Evolutionary conservation across 108 stramenopile species (phyloP).

Genomic region (Epithemia pelagica): DNA sequence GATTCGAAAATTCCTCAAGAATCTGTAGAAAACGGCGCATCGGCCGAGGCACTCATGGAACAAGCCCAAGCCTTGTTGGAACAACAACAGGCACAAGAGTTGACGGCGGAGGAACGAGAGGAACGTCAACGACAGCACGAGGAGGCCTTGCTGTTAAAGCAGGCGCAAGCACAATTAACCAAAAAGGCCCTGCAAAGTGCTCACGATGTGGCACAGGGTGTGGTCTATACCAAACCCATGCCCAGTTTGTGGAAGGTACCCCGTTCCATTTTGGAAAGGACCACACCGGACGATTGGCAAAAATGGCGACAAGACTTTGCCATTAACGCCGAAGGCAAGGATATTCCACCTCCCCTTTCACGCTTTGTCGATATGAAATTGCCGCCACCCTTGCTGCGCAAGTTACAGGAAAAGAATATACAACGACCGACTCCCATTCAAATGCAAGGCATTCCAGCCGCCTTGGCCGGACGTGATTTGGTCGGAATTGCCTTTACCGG

Average conservation of each 20-base stretch:
- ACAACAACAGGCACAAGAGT: slow-evolving; percentile 59
- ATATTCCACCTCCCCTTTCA: slow-evolving; percentile 85
- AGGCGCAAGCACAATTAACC: slow-evolving; percentile 86
- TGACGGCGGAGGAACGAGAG: slow-evolving; percentile 52
- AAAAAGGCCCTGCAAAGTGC: slow-evolving; percentile 95
- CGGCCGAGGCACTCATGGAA: slow-evolving; percentile 11
- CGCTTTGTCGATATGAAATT: slow-evolving; percentile 94
- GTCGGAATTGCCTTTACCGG: slow-evolving; percentile 99
- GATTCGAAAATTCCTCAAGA: slow-evolving; percentile 9
- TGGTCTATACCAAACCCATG: slow-evolving; percentile 68
- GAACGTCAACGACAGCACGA: slow-evolving; percentile 56
- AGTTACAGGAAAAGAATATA: slow-evolving; percentile 81
- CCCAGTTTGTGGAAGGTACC: slow-evolving; percentile 91
- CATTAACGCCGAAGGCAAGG: slow-evolving; percentile 91
- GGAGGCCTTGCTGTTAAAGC: slow-evolving; percentile 87
- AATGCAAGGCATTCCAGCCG: slow-evolving; percentile 97
- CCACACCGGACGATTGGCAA: slow-evolving; percentile 68
- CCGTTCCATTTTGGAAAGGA: slow-evolving; percentile 41
- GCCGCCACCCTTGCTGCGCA: slow-evolving; percentile 73
- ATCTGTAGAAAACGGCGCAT: slow-evolving; percentile 7
- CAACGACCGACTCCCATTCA: slow-evolving; percentile 97
- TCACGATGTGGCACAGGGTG: slow-evolving; percentile 86
- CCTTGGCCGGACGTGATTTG: slow-evolving; percentile 95
- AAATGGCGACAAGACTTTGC: slow-evolving; percentile 90
- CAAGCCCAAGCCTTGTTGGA: slow-evolving; percentile 62